Conservation (phyloP, 768 basidiomycete genomes). For the Tylopilus plumbeoviolaceoides region DNA sequence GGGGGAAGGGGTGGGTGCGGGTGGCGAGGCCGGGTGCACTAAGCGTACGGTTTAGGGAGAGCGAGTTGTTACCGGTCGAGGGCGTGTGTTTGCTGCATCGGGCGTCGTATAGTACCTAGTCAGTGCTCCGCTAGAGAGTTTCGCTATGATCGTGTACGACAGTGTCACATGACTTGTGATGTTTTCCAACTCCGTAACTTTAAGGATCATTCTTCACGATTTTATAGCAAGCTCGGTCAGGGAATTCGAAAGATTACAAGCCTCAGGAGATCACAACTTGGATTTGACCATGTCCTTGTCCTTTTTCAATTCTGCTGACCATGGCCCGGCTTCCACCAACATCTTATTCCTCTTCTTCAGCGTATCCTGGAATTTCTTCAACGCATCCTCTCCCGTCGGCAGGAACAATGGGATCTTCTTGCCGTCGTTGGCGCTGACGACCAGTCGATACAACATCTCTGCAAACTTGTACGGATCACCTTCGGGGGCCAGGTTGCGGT, state of each 20-base stretch:
- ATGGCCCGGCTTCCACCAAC: background rate
- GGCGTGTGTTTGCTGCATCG: slow-evolving; percentile 21
- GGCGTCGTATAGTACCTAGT: background rate
- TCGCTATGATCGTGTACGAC: background rate
- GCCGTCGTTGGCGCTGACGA: background rate
- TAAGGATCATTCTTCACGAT: too few relatives aligned
- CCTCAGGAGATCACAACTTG: background rate
- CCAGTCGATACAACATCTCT: slow-evolving; percentile 1
- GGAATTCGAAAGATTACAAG: too few relatives aligned
- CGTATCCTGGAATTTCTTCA: slow-evolving; percentile 1
- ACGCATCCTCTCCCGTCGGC: slow-evolving; percentile 12
- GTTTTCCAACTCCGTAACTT: too few relatives aligned
- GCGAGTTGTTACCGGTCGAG: slow-evolving; percentile 19
- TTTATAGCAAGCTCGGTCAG: too few relatives aligned
- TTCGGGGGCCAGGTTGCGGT: background rate
- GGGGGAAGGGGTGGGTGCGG: slow-evolving; percentile 20
- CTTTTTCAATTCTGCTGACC: slow-evolving; percentile 11
- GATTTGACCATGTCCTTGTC: background rate
- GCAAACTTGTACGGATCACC: slow-evolving; percentile 17
- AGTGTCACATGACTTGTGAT: too few relatives aligned
- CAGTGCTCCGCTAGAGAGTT: background rate
- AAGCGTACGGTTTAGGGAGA: slow-evolving; percentile 22
- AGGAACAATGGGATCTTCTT: slow-evolving; percentile 6
- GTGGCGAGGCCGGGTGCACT: slow-evolving; percentile 19
- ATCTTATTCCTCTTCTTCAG: background rate